Conservation (phyloP, 2,329 filamentous ascomycete genomes). For the Aschersonia sp. region DNA sequence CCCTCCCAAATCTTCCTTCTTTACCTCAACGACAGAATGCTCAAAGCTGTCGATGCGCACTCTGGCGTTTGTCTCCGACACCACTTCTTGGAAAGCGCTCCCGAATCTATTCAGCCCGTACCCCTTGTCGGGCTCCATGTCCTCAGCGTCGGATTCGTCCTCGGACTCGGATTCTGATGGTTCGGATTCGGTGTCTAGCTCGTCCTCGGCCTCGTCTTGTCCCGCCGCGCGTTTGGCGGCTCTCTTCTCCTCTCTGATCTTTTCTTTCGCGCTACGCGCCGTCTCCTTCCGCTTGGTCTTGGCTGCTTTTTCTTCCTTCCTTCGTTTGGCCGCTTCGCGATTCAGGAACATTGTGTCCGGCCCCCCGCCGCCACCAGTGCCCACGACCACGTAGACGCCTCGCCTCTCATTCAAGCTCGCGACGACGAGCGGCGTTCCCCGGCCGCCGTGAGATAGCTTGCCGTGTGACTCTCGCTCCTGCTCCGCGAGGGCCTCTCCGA, state of each 20-base stretch:
- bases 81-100: conserved; percentile 88
- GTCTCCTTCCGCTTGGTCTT: conserved; percentile 50
- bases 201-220: conserved; percentile 28
- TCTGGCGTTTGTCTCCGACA: conserved; percentile 75
- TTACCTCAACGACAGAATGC: conserved; percentile 94
- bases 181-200: conserved; percentile 29
- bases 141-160: conserved; percentile 37
- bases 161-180: conserved; percentile 27
- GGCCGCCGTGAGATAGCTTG: conserved; percentile 49
- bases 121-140: conserved; percentile 40
- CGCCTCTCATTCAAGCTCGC: conserved; percentile 78
- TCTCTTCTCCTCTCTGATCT: conserved; percentile 44
- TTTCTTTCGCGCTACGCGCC: conserved; percentile 38
- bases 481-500: conserved; percentile 81
- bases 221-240: conserved; percentile 36
- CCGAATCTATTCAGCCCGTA: conserved; percentile 83
- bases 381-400: conserved; percentile 83
- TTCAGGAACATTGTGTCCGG: conserved; percentile 57
- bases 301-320: conserved; percentile 44
- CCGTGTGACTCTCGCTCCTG: conserved; percentile 69
- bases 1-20: conserved; percentile 80
- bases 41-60: conserved; percentile 95
- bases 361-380: conserved; percentile 74
- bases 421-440: conserved; percentile 76
- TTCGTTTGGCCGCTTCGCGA: conserved; percentile 48